Evolutionary conservation across 1,284 basidiomycete species (phyloP), one percentile per base, ranked within the genome.

Genomic region (Leccinum insolens): DNA sequence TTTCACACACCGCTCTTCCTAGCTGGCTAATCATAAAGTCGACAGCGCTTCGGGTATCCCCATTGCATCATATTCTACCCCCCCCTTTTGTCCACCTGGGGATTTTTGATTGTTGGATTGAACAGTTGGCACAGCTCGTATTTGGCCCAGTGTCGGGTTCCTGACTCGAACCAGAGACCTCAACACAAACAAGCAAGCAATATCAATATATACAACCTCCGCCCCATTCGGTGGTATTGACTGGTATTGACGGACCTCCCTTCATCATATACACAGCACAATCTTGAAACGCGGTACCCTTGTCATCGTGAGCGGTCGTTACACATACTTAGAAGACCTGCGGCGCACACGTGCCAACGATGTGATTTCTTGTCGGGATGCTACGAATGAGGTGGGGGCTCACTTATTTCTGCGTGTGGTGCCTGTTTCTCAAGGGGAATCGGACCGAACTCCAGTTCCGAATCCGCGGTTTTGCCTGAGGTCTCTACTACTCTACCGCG

Each of bases 291-390:
- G 0, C 63, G 78, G 3, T 75, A 75, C 46, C 41, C 70, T 49
- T 86, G 78, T n/a, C 20, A 52, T 85, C 31, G 66, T 83, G 2
- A 79, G 72, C 22, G 78, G 76, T 7, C 75, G 72, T 0, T 78
- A 37, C 71, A 80, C 22, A 71, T 83, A 15, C 41, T 41, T 15
- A 14, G 81, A 85, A 2, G 84, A 87, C 31, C 25, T 85, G 9
- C 73, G 77, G 4, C 80, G 76, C 22, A 80, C 81, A 4, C 75
- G 77, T 0, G 82, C 83, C 14, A 41, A 41, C 25, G 79, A 82
- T 14, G 70, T 76, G 1, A 61, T 86, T 5, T 83, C 81, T 2
- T 75, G 80, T 34, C 20, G 66, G 0, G 79, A 78, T 5, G 81
- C 77, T 0, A 44, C 71, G 5, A 68, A 73, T 8, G 81, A 83